Conservation (phyloP, 306 rosid genomes). For the Alnus rubra region DNA sequence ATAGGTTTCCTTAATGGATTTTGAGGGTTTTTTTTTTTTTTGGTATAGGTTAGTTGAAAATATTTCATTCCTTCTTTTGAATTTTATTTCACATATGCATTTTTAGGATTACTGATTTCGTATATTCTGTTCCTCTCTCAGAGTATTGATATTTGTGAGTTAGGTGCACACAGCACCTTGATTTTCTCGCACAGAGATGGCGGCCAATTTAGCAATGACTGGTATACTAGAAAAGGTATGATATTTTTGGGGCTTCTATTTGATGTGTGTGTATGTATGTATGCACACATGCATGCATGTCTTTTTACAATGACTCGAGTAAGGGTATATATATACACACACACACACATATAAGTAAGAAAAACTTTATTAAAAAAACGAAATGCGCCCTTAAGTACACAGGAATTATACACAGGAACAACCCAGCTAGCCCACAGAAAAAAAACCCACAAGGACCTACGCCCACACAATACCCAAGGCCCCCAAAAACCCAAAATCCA, state of each 20-base stretch:
- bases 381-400: too few species aligned
- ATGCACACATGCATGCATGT: background rate
- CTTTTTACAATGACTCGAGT: conserved; percentile 11
- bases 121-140: background rate
- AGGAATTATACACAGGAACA: too few species aligned
- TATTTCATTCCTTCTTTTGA: background rate
- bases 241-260: background rate
- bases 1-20: background rate
- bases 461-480: too few species aligned
- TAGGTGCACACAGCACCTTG: background rate
- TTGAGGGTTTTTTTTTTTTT: background rate
- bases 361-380: too few species aligned
- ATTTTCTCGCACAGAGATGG: conserved; percentile 39
- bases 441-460: too few species aligned
- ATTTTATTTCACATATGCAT: background rate
- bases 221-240: conserved; percentile 84
- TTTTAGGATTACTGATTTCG: background rate
- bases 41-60: background rate
- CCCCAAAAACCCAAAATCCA: too few species aligned
- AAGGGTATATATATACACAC: background rate
- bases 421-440: too few species aligned
- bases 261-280: background rate
- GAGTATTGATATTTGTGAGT: background rate
- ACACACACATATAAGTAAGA: too few species aligned
- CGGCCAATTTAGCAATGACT: conserved; percentile 71